Evolutionary conservation across 495 filamentous ascomycete species (phyloP), one percentile per base, ranked within the genome.

Genomic region (Aspergillus hancockii): DNA sequence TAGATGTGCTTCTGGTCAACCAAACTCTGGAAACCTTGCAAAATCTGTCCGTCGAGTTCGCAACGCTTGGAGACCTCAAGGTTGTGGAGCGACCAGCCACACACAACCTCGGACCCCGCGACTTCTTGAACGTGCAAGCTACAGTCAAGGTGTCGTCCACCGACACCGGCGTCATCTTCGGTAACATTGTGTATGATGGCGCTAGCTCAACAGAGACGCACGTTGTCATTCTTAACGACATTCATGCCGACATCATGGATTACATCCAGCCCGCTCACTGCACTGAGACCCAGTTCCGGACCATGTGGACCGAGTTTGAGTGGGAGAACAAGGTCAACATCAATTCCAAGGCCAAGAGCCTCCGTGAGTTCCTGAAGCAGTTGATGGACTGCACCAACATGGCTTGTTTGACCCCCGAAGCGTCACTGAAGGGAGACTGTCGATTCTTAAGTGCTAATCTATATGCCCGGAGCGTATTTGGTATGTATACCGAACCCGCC

Each of bases 301-400:
- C 92, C 22, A 99, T 99, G 95, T 99, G 95, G 95, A 98, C 95
- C 32, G 95, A 99, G 68, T 99, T 99, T 61, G 95, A 99, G 74
- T 99, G 95, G 95, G 95, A 99, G 81, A 99, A 99, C 80, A 99
- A 99, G 84, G 94, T 99, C 68, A 98, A 98, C 78, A 98, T 98
- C 77, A 96, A 96, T 74, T 92, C 90, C 63, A 97, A 97, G 80
- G 92, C 91, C 63, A 95, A 95, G 82, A 88, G 80, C 30, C 80
- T 99, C 54, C 85, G 95, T 49, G 93, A 95, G 10, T 99, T 98
- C 84, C 78, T 99, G 57, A 87, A 91, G 64, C 90, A 95, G 68
- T 80, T 99, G 63, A 97, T 97, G 95, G 90, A 92, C 46, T 92
- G 87, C 71, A 99, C 95, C 49, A 98, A 98, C 71, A 99, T 99